Percentiles rank a stretch among this genome's conserved stretches.
These are phyloP conservation scores for Diaporthe sp. DNA, from an alignment of 2,329 filamentous ascomycete genomes.

Conservation along the genomic window DNA sequence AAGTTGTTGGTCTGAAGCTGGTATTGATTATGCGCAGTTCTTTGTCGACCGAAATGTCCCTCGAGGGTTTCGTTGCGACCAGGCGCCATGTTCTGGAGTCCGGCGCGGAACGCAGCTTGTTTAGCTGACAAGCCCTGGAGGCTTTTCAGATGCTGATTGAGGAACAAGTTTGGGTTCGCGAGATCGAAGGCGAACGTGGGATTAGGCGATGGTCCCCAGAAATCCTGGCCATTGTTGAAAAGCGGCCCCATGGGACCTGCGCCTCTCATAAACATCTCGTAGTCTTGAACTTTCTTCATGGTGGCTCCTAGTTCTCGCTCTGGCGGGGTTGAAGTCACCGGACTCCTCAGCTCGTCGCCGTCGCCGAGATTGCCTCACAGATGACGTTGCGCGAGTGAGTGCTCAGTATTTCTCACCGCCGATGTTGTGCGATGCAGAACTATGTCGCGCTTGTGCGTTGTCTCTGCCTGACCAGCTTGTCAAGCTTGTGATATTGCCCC, in stretches of 20 bases:
- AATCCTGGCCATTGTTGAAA: background rate
- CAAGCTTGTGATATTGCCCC: background rate
- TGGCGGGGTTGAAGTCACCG: no score
- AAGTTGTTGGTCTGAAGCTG: background rate
- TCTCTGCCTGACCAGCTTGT: background rate
- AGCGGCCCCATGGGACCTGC: background rate
- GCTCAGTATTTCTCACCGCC: slow-evolving; percentile 26
- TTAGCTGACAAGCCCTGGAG: background rate
- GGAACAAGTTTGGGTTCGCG: background rate
- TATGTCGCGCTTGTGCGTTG: background rate
- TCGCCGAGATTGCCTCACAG: background rate
- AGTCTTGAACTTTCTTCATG: background rate
- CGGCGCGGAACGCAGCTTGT: background rate
- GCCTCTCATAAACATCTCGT: slow-evolving; percentile 13
- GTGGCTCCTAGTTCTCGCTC: background rate
- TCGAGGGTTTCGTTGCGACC: background rate
- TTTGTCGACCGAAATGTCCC: background rate
- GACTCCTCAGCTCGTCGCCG: background rate
- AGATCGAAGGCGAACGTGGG: background rate
- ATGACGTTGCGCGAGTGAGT: slow-evolving; percentile 23
- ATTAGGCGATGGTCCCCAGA: background rate
- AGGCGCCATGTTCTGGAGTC: background rate
- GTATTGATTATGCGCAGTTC: background rate
- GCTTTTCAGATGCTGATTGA: background rate
- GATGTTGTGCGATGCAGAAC: slow-evolving; percentile 1